Base-by-base conservation (phyloP, 352 stramenopile species). In the Phytophthora sansomeana region DNA sequence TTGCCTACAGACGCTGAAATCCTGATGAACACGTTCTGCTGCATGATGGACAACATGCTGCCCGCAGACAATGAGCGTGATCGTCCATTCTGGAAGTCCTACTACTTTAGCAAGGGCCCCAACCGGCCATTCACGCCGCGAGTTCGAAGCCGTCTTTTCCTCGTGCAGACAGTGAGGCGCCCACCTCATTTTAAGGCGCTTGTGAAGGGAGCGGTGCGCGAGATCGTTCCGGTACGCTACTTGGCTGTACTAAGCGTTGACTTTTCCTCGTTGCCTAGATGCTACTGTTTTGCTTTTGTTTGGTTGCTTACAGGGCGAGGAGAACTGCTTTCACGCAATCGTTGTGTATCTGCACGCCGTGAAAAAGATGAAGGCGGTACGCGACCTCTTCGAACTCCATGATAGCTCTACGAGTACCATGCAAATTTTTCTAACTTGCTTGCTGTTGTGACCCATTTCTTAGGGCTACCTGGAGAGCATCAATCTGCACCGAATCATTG, bases 11-110 rank as follows among this genome's bases (percentile, higher is more conserved):
- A 96, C 39, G 79, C 85, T 7, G 87, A 96, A 63, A 92, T 96
- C 58, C 50, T 96, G 17, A 93, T 96, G 85, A 96, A 96, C 64
- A 83, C 90, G 19, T 93, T 96, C 39, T 94, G 85, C 67, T 93
- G 85, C 60, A 85, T 96, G 77, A 83, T 96, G 77, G 87, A 96
- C 75, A 93, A 96, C 63, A 84, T 92, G 75, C 67, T 96, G 14
- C 85, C 85, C 3, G 81, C 85, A 1, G 83, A 92, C 48, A 89
- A 83, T 52, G 85, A 90, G 59, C 84, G 80, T 32, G 85, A 93
- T 56, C 84, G 87, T 2, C 85, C 87, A 50, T 96, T 96, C 69
- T 89, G 81, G 76, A 90, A 90, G 47, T 88, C 84, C 8, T 93
- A 93, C 63, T 96, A 91, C 56, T 75, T 92, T 39, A 77, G 69